phyloP scores from a whole-genome alignment of 257 asterid species.

The Paulownia fortunei region DNA sequence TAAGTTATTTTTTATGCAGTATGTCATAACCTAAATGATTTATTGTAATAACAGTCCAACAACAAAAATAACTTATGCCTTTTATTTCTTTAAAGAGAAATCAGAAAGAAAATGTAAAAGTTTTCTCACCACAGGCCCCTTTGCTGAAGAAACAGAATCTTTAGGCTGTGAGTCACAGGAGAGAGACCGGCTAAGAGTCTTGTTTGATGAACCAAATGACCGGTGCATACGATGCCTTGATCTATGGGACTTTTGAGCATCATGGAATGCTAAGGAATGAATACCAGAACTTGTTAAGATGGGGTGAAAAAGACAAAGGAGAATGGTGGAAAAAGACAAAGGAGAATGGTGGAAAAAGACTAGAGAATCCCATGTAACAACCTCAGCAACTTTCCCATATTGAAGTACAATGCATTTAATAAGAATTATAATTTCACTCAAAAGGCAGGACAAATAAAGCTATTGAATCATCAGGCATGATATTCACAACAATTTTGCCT shows the following conservation, averaged over 20 bases:
- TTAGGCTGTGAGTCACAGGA: conserved; percentile 70
- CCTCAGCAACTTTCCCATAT: conserved; percentile 26
- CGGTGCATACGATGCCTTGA: conserved; percentile 67
- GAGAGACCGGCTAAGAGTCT: conserved; percentile 56
- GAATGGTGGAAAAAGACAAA: conserved; percentile 14
- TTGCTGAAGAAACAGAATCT: conserved; percentile 52
- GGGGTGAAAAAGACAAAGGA: conserved; percentile 15
- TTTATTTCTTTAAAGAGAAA: neutral
- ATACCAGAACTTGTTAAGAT: conserved; percentile 18
- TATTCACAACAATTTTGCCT: neutral
- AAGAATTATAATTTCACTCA: neutral
- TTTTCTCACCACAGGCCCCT: conserved; percentile 54
- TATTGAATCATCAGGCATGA: too few species aligned
- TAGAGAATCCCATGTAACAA: conserved; percentile 62
- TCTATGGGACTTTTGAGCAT: conserved; percentile 69
- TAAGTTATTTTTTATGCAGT: neutral
- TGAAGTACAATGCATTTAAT: conserved; percentile 1
- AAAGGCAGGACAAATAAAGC: neutral
- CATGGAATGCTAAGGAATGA: conserved; percentile 64
- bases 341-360: conserved; percentile 12
- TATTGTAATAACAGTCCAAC: neutral
- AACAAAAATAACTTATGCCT: neutral
- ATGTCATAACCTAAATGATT: neutral
- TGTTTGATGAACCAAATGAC: conserved; percentile 53
- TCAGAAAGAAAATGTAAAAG: neutral